These are phyloP conservation scores for Brassica rapa DNA, from an alignment of 345 rosid genomes.

Conservation along the genomic window DNA sequence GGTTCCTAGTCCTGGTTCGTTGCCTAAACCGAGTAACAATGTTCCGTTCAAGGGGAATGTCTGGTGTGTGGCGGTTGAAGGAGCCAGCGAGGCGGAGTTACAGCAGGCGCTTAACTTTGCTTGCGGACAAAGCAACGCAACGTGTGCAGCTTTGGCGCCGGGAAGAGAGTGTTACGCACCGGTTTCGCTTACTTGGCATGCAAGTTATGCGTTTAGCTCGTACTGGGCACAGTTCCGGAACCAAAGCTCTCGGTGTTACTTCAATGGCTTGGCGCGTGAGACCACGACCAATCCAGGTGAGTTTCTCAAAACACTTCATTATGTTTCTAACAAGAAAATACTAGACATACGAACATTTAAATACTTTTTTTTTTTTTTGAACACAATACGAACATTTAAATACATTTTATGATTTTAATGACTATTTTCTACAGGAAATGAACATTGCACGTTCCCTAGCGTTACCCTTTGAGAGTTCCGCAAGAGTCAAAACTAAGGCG, in stretches of 20 bases:
- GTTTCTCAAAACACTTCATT: conserved; percentile 14
- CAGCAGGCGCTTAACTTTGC: conserved; percentile 44
- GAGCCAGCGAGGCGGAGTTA: conserved; percentile 45
- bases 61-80: conserved; percentile 67
- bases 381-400: no score
- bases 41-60: conserved; percentile 54
- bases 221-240: conserved; percentile 64
- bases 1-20: conserved; percentile 31
- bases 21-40: conserved; percentile 55
- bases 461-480: conserved; percentile 21
- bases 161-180: conserved; percentile 69
- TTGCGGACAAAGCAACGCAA: conserved; percentile 52
- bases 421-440: conserved; percentile 22
- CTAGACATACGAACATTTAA: neutral
- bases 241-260: conserved; percentile 64
- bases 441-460: conserved; percentile 39
- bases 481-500: neutral
- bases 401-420: neutral
- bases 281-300: conserved; percentile 68
- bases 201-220: conserved; percentile 79
- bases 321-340: neutral
- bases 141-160: conserved; percentile 56
- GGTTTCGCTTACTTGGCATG: conserved; percentile 51
- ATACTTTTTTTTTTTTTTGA: no score
- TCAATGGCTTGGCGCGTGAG: conserved; percentile 67